Evolutionary conservation across 2,329 filamentous ascomycete species (phyloP).

Genomic region (Ophiostoma australiae): DNA sequence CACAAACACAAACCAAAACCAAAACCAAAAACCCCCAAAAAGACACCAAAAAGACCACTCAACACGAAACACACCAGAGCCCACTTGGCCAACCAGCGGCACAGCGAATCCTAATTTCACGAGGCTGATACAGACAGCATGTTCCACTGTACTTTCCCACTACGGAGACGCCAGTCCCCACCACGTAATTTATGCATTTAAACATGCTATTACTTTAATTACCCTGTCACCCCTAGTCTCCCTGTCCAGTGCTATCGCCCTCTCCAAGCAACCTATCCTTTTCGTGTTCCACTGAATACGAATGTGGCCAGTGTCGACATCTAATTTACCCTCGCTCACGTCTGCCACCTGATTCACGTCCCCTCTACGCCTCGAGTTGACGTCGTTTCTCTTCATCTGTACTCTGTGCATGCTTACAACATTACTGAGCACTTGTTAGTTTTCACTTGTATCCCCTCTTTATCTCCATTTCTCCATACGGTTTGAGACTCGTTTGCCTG

Average conservation of each 20-base stretch:
- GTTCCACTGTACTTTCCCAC: slow-evolving; percentile 24
- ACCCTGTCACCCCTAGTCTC: neutral
- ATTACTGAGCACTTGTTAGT: no score
- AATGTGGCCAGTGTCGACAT: slow-evolving; percentile 12
- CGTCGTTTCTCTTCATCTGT: neutral
- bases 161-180: neutral
- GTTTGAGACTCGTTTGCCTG: slow-evolving; percentile 2
- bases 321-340: slow-evolving; percentile 21
- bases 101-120: slow-evolving; percentile 26
- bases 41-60: neutral
- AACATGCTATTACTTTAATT: slow-evolving; percentile 15
- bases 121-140: slow-evolving; percentile 29
- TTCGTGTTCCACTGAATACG: slow-evolving; percentile 24
- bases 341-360: neutral
- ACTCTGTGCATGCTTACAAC: no score
- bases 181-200: neutral
- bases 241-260: neutral
- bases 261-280: slow-evolving; percentile 19
- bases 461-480: neutral
- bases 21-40: neutral
- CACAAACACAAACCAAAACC: neutral
- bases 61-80: neutral
- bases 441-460: slow-evolving; percentile 14
- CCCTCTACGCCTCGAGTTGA: slow-evolving; percentile 10
- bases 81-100: slow-evolving; percentile 16